Evolutionary conservation across 148 eudicot species (phyloP), one percentile per base, ranked within the genome.

Genomic region (Hydrangea macrophylla): DNA sequence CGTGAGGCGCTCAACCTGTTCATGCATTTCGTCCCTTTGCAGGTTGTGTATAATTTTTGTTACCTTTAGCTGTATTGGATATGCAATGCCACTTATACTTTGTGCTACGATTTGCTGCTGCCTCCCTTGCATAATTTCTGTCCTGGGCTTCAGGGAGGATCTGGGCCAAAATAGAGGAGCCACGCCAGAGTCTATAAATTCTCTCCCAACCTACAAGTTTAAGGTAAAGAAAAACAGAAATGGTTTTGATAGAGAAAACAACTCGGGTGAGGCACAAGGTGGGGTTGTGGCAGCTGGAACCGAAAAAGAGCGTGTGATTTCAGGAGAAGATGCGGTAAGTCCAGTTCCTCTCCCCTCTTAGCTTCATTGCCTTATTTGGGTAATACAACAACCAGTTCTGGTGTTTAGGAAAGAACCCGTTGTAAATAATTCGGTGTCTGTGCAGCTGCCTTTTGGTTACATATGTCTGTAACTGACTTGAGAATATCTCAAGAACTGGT

Each of bases 31-130:
- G 9, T 22, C 39, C 25, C 55, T 67, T 76, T 64, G 69, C 92
- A 92, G 98, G 86, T 72, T 92, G 67, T 90, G 96, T 79, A 83
- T 92, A 76, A 94, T 86, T 57, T 90, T 90, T 81, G 94, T 92
- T 64, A 64, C 83, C 75, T 78, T 92, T 79, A 79, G 98, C 82
- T 92, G 98, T 76, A 88, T 92, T 23, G 96, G 98, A 65, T 92
- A 92, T 81, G 96, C 98, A 17, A 85, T 92, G 96, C 98, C 98
- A 22, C 90, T 92, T 76, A 86, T 92, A 72, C 84, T 92, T 54
- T 92, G 98, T 60, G 88, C 94, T n/a, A 86, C 98, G 48, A 81
- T 92, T 77, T 92, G 98, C 71, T 92, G 98, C 73, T 92, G 98
- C 86, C 87, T 92, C 51, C 98, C 98, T 48, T 92, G 98, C 73